Evolutionary conservation across 208 protist genomes (phyloP).

Genomic region (Acanthamoeba pearcei): DNA sequence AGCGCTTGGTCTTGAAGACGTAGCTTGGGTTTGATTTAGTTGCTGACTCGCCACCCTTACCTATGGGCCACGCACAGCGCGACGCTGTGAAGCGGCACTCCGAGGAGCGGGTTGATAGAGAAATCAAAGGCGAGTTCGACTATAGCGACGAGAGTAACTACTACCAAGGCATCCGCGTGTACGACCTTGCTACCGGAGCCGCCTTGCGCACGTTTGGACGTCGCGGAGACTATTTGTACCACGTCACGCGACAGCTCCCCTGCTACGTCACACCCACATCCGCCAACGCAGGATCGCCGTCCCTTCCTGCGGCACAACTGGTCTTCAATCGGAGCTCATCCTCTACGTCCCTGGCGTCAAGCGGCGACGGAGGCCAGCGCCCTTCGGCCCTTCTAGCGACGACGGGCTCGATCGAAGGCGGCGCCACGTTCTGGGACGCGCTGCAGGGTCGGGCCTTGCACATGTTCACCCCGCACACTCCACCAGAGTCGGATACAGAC

Average conservation of each 20-base stretch:
- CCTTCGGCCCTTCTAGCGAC: neutral
- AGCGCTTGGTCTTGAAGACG: too few species aligned
- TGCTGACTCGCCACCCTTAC: too few species aligned
- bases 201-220: neutral
- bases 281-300: neutral
- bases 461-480: neutral
- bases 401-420: slow-evolving; percentile 12
- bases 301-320: neutral
- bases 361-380: neutral
- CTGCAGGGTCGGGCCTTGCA: neutral
- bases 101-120: neutral
- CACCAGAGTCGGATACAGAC: neutral
- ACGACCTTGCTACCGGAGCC: neutral
- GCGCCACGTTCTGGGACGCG: slow-evolving; percentile 1
- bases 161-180: slow-evolving; percentile 22
- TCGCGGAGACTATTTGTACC: slow-evolving; percentile 4
- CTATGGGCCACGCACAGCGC: neutral
- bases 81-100: neutral
- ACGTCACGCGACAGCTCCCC: neutral
- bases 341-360: neutral
- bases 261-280: neutral
- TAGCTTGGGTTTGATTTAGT: too few species aligned
- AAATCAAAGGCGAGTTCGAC: neutral
- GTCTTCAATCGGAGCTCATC: neutral
- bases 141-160: slow-evolving; percentile 11